Percentiles rank a stretch among this genome's conserved stretches.
phyloP scores from a whole-genome alignment of 495 filamentous ascomycete species.

The Aeminium ludgeri region DNA sequence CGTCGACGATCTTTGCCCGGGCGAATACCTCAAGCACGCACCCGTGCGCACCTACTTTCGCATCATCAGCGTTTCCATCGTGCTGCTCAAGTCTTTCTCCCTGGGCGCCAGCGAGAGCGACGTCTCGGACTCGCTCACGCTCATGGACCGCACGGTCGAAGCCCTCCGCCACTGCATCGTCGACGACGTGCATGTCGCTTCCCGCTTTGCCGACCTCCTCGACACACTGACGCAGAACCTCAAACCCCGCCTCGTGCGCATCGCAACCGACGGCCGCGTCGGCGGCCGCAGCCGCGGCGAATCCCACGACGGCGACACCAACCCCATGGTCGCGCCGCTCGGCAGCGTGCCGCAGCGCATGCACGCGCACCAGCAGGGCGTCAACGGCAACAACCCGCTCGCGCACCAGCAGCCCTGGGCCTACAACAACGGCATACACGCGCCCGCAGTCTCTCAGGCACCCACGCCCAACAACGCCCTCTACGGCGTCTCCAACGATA shows the following conservation, averaged over 20 bases:
- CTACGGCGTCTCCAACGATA: conserved; percentile 25
- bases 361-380: conserved; percentile 5
- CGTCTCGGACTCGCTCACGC: conserved; percentile 58
- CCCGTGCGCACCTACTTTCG: conserved; percentile 89
- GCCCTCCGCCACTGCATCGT: conserved; percentile 74
- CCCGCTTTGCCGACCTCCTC: conserved; percentile 81
- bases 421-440: conserved; percentile 6
- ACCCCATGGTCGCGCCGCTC: not conserved
- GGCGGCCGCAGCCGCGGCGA: conserved; percentile 14
- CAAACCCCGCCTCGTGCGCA: conserved; percentile 24
- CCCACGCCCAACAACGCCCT: conserved; percentile 19
- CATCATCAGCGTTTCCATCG: conserved; percentile 87
- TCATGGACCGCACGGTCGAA: conserved; percentile 65
- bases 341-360: not conserved
- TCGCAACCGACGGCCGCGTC: conserved; percentile 17
- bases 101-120: conserved; percentile 82
- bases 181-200: conserved; percentile 91
- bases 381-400: not conserved
- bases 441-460: no score
- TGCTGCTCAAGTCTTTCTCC: conserved; percentile 88
- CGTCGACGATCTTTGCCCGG: conserved; percentile 64
- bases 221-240: conserved; percentile 36
- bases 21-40: conserved; percentile 73
- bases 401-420: conserved; percentile 10
- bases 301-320: conserved; percentile 4